phyloP scores from a whole-genome alignment of 2,329 filamentous ascomycete genomes.

The Xylariaceae sp. region DNA sequence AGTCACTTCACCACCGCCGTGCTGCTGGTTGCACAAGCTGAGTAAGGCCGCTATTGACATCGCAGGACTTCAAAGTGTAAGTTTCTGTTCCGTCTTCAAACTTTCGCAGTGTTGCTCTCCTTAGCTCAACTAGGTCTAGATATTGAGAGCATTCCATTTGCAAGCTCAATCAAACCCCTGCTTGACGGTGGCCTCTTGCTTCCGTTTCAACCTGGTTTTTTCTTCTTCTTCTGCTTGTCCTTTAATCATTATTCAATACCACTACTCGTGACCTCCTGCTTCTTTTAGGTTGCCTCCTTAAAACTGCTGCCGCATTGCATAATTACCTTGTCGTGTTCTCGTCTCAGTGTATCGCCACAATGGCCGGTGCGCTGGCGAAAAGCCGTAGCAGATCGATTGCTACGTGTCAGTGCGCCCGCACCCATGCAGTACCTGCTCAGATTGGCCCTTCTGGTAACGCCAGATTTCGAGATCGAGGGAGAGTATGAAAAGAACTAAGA shows the following conservation, averaged over 20 bases:
- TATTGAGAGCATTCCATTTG: slow-evolving; percentile 15
- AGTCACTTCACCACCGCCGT: too few species aligned
- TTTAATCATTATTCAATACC: slow-evolving; percentile 17
- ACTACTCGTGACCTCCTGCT: slow-evolving; percentile 7
- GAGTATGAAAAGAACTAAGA: slow-evolving; percentile 6
- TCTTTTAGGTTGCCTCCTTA: slow-evolving; percentile 5
- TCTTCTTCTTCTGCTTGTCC: not conserved
- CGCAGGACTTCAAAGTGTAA: slow-evolving; percentile 1
- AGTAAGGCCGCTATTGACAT: not conserved
- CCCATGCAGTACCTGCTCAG: slow-evolving; percentile 9
- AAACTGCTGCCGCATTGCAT: slow-evolving; percentile 11
- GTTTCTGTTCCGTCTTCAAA: slow-evolving; percentile 1
- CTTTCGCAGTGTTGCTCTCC: slow-evolving; percentile 10
- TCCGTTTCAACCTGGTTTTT: too few species aligned
- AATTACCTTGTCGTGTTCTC: slow-evolving; percentile 24
- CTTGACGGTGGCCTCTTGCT: slow-evolving; percentile 12
- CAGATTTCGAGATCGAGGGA: slow-evolving; percentile 11
- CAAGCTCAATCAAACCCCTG: slow-evolving; percentile 23
- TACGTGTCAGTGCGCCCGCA: slow-evolving; percentile 13
- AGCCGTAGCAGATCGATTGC: not conserved
- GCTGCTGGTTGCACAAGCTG: not conserved
- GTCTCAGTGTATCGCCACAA: slow-evolving; percentile 10
- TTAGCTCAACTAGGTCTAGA: too few species aligned
- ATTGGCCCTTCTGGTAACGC: slow-evolving; percentile 6
- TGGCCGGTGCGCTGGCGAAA: slow-evolving; percentile 12